Conservation (phyloP, 2,329 filamentous ascomycete genomes). For the Fusarium redolens region DNA sequence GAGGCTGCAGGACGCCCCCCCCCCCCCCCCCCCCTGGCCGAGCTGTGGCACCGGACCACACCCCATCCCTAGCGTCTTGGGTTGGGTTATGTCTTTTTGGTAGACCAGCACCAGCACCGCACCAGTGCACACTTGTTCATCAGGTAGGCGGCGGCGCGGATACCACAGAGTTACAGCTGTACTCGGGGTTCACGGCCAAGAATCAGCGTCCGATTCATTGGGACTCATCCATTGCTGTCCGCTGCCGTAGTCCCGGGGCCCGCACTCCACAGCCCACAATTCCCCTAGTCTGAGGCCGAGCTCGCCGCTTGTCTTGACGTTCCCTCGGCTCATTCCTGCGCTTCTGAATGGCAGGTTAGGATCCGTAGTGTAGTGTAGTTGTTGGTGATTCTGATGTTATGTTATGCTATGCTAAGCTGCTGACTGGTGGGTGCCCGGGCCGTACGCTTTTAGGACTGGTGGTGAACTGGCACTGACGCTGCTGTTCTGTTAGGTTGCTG, state of each 20-base stretch:
- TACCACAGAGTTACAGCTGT: slow-evolving; percentile 21
- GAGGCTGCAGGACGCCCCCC: slow-evolving; percentile 31
- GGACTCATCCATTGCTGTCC: slow-evolving; percentile 33
- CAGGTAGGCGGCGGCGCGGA: slow-evolving; percentile 1
- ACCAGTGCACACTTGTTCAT: slow-evolving; percentile 12
- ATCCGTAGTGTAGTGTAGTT: not conserved
- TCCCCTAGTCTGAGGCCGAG: slow-evolving; percentile 27
- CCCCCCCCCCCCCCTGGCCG: slow-evolving; percentile 23
- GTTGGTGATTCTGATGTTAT: slow-evolving; percentile 20
- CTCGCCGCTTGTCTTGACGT: slow-evolving; percentile 29
- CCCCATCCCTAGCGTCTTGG: slow-evolving; percentile 38
- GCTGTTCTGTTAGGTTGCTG: slow-evolving; percentile 5
- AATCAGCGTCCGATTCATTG: slow-evolving; percentile 35
- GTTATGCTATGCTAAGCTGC: slow-evolving; percentile 4
- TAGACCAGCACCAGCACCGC: slow-evolving; percentile 29
- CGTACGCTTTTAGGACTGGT: slow-evolving; percentile 30
- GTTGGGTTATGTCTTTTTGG: slow-evolving; percentile 14
- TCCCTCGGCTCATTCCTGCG: slow-evolving; percentile 34
- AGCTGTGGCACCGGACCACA: slow-evolving; percentile 36
- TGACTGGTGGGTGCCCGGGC: slow-evolving; percentile 27
- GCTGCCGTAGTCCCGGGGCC: slow-evolving; percentile 41
- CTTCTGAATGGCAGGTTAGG: slow-evolving; percentile 24
- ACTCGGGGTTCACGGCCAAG: slow-evolving; percentile 39
- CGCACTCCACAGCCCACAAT: slow-evolving; percentile 39
- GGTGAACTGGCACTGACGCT: slow-evolving; percentile 24